Percentiles rank a stretch among this genome's conserved stretches.
phyloP scores from a whole-genome alignment of 805 yeast species.

The Cyberlindnera nakhonratchasimensis region DNA sequence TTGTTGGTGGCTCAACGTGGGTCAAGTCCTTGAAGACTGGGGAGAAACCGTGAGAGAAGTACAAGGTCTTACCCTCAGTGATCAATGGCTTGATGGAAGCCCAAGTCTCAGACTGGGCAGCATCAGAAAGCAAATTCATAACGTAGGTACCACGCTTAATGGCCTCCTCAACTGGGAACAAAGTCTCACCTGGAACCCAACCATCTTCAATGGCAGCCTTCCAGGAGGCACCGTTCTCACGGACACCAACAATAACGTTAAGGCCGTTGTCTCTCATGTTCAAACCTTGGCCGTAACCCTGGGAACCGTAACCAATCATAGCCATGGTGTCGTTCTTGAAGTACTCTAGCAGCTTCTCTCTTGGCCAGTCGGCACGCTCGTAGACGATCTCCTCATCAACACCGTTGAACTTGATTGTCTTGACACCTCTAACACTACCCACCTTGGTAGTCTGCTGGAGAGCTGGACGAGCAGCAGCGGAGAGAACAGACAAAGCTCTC shows the following conservation, averaged over 20 bases:
- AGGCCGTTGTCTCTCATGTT: constrained; percentile 99
- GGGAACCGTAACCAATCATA: constrained; percentile 98
- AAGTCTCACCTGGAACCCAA: constrained; percentile 99
- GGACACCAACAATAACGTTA: constrained; percentile 96
- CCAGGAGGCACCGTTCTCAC: constrained; percentile 99
- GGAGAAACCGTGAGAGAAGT: constrained; percentile 99
- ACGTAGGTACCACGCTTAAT: constrained; percentile 85
- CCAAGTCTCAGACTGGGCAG: constrained; percentile 99
- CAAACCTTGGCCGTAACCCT: constrained; percentile 99
- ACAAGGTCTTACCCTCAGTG: constrained; percentile 95
- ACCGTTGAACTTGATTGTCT: constrained; percentile 97
- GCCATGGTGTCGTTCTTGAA: constrained; percentile 98
- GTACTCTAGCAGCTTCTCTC: constrained; percentile 91
- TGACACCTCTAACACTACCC: constrained; percentile 80
- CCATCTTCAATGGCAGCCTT: constrained; percentile 99
- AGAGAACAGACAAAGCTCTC: constrained; percentile 60
- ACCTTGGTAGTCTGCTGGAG: constrained; percentile 48
- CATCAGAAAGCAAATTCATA: constrained; percentile 98
- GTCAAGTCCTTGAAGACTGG: constrained; percentile 98
- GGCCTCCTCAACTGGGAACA: constrained; percentile 94
- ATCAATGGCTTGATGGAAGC: constrained; percentile 76
- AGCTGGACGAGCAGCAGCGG: constrained; percentile 55
- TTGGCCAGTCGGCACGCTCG: constrained; percentile 99
- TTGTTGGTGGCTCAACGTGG: constrained; percentile 90
- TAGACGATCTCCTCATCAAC: constrained; percentile 93